These are phyloP conservation scores for Eruca vesicaria DNA, from an alignment of 441 rosid genomes.

Conservation along the genomic window DNA sequence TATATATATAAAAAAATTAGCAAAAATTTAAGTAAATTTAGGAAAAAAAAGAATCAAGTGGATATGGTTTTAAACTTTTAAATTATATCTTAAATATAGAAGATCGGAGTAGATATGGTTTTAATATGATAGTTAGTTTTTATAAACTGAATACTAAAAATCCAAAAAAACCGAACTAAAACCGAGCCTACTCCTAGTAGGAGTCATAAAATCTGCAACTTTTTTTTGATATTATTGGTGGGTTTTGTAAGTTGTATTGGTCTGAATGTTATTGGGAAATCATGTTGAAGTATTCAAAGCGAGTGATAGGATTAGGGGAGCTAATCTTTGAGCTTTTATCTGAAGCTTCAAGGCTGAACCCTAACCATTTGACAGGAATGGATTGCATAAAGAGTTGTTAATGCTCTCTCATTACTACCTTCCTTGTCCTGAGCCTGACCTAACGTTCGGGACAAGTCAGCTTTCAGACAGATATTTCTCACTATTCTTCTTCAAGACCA, in stretches of 20 bases:
- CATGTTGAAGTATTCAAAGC: slow-evolving; percentile 37
- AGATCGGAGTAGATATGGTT: not conserved
- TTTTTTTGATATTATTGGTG: not conserved
- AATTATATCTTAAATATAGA: no score
- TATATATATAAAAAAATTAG: no score
- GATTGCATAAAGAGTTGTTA: slow-evolving; percentile 38
- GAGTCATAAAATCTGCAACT: not conserved
- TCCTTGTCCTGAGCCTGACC: slow-evolving; percentile 56
- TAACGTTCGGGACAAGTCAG: slow-evolving; percentile 45
- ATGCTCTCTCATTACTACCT: slow-evolving; percentile 57
- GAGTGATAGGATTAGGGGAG: slow-evolving; percentile 38
- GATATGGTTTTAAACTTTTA: no score
- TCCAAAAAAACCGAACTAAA: not conserved
- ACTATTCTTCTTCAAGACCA: slow-evolving; percentile 62
- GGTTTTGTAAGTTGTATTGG: not conserved
- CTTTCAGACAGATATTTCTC: slow-evolving; percentile 51
- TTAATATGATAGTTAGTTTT: not conserved
- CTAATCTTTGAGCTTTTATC: slow-evolving; percentile 43
- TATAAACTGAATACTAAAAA: not conserved
- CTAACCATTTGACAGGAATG: slow-evolving; percentile 45
- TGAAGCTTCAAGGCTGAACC: slow-evolving; percentile 52
- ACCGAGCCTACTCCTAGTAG: no score
- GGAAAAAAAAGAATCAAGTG: no score
- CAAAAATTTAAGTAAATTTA: no score
- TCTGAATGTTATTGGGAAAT: slow-evolving; percentile 37